phyloP scores from a whole-genome alignment of 2,329 filamentous ascomycete species.

The Leptographium flavum region DNA sequence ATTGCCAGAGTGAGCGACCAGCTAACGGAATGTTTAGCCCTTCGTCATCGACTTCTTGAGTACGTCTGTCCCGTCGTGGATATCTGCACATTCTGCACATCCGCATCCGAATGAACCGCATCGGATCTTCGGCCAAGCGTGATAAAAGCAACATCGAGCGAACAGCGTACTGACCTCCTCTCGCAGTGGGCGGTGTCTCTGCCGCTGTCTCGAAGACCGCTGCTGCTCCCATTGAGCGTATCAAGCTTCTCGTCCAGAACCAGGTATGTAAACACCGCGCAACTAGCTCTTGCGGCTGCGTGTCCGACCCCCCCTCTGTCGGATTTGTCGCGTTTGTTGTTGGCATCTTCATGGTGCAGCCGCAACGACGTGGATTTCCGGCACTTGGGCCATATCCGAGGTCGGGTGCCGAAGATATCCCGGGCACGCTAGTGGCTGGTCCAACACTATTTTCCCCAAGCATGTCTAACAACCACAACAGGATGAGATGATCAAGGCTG shows the following conservation, averaged over 20 bases:
- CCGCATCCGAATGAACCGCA: neutral
- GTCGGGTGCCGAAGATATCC: neutral
- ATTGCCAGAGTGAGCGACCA: neutral
- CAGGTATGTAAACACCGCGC: conserved; percentile 54
- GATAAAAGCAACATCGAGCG: no score
- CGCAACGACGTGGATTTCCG: neutral
- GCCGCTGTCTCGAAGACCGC: conserved; percentile 99
- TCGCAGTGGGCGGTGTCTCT: conserved; percentile 95
- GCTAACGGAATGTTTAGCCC: conserved; percentile 37
- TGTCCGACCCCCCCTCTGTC: neutral
- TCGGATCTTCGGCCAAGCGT: neutral
- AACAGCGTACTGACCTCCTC: conserved; percentile 10
- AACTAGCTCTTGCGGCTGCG: neutral
- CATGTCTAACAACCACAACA: conserved; percentile 32
- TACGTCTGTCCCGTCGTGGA: conserved; percentile 41
- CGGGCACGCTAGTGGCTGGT: neutral
- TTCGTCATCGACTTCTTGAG: conserved; percentile 98
- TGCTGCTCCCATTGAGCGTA: conserved; percentile 99
- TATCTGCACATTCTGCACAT: neutral
- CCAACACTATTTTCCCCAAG: no score
- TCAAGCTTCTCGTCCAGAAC: conserved; percentile 99
- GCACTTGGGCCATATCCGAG: neutral
- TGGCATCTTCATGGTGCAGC: neutral
- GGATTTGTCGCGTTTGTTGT: neutral
- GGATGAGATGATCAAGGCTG: conserved; percentile 99